These are phyloP conservation scores for Coemansia sp. DNA, from an alignment of 192 early-diverging fungal genomes.

Conservation along the genomic window DNA sequence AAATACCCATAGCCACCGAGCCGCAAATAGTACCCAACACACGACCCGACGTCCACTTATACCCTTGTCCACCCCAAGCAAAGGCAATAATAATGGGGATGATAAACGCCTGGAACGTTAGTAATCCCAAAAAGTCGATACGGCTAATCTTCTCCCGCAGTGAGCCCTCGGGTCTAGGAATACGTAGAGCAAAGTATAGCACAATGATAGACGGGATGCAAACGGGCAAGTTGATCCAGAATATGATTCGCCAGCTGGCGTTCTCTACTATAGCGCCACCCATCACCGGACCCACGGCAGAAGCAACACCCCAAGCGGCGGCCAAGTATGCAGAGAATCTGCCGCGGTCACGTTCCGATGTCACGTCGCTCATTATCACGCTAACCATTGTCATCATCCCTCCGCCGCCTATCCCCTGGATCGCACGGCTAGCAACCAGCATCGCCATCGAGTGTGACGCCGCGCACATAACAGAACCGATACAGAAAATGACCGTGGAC, in stretches of 20 bases:
- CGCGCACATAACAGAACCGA: slow-evolving; percentile 62
- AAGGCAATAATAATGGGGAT: slow-evolving; percentile 73
- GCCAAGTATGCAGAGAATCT: slow-evolving; percentile 64
- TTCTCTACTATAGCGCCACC: slow-evolving; percentile 65
- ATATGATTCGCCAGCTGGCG: slow-evolving; percentile 57
- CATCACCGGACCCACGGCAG: slow-evolving; percentile 63
- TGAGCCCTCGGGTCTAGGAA: slow-evolving; percentile 43
- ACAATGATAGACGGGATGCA: slow-evolving; percentile 49
- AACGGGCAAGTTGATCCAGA: slow-evolving; percentile 66
- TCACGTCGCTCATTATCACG: slow-evolving; percentile 70
- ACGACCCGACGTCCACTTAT: slow-evolving; percentile 69
- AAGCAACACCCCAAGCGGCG: slow-evolving; percentile 61
- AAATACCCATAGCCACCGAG: slow-evolving; percentile 22
- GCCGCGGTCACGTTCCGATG: slow-evolving; percentile 63
- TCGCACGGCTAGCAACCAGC: slow-evolving; percentile 69
- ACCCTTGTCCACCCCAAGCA: slow-evolving; percentile 75
- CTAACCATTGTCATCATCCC: slow-evolving; percentile 67
- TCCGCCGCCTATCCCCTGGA: slow-evolving; percentile 73
- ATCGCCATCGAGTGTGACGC: slow-evolving; percentile 64
- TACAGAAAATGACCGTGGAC: slow-evolving; percentile 57
- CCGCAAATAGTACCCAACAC: slow-evolving; percentile 65
- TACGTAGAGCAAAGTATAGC: slow-evolving; percentile 49
- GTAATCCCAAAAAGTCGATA: slow-evolving; percentile 70
- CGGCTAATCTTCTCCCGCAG: slow-evolving; percentile 59
- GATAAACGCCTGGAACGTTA: slow-evolving; percentile 61